phyloP scores from a whole-genome alignment of 805 yeast genomes.

The Cyberlindnera xylosilytica region DNA sequence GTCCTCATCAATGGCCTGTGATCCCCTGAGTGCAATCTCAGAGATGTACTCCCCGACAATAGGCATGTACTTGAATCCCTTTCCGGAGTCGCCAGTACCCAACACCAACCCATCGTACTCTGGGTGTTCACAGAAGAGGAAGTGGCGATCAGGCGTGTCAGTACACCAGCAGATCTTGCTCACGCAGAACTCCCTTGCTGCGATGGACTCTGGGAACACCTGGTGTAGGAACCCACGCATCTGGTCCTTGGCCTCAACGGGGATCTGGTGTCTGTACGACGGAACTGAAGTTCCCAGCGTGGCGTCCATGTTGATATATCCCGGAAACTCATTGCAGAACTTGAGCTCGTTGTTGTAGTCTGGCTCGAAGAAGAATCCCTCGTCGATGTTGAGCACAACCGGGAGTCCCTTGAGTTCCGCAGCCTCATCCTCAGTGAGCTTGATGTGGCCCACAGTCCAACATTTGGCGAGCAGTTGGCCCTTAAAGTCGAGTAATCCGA shows the following conservation, averaged over 20 bases:
- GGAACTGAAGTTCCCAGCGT: slow-evolving; percentile 26
- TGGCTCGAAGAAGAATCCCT: slow-evolving; percentile 41
- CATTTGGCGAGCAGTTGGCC: slow-evolving; percentile 36
- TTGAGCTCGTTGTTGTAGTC: slow-evolving; percentile 33
- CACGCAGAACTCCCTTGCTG: slow-evolving; percentile 27
- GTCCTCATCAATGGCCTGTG: slow-evolving; percentile 21
- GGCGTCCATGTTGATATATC: slow-evolving; percentile 29
- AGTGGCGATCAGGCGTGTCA: slow-evolving; percentile 32
- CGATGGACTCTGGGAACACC: slow-evolving; percentile 28
- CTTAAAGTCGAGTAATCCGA: slow-evolving; percentile 32
- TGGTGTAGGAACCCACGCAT: slow-evolving; percentile 31
- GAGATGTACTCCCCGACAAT: slow-evolving; percentile 31
- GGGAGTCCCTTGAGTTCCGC: slow-evolving; percentile 29
- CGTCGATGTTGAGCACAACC: slow-evolving; percentile 34
- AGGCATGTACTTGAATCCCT: slow-evolving; percentile 35
- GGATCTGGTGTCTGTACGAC: slow-evolving; percentile 26
- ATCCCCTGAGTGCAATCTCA: slow-evolving; percentile 30
- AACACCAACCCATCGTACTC: slow-evolving; percentile 23
- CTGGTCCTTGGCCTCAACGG: slow-evolving; percentile 29
- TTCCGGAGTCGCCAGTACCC: slow-evolving; percentile 36
- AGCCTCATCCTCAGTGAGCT: slow-evolving; percentile 33
- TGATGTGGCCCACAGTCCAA: slow-evolving; percentile 39
- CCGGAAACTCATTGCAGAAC: slow-evolving; percentile 38
- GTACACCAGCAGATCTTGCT: slow-evolving; percentile 35
- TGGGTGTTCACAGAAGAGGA: slow-evolving; percentile 30